These are phyloP conservation scores for Cladochytrium replicatum DNA, from an alignment of 192 early-diverging fungal genomes.

Conservation along the genomic window DNA sequence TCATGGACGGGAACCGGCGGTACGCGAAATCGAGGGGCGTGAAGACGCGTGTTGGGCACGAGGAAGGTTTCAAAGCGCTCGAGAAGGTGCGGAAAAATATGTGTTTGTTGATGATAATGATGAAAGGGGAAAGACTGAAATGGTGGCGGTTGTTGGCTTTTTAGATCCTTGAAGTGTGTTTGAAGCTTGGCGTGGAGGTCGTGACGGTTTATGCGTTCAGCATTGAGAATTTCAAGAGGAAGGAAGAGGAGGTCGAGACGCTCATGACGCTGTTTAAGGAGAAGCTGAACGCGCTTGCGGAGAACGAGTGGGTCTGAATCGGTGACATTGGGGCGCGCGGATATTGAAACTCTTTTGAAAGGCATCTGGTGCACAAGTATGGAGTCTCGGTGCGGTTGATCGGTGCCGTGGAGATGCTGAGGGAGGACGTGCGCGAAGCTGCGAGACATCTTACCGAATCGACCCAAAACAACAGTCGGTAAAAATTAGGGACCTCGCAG, in stretches of 20 bases:
- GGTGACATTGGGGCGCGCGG: background rate
- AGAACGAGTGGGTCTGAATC: slow-evolving; percentile 45
- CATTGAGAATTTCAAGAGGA: slow-evolving; percentile 93
- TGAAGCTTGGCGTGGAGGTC: slow-evolving; percentile 69
- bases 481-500: too few relatives aligned
- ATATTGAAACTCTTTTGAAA: slow-evolving; percentile 25
- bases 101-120: too few relatives aligned
- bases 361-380: slow-evolving; percentile 61
- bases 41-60: slow-evolving; percentile 58
- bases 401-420: slow-evolving; percentile 64
- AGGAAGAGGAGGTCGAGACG: slow-evolving; percentile 65
- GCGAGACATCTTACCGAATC: slow-evolving; percentile 48
- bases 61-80: slow-evolving; percentile 68
- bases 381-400: slow-evolving; percentile 69
- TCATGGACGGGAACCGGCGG: slow-evolving; percentile 97
- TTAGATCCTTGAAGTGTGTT: slow-evolving; percentile 78
- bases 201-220: slow-evolving; percentile 97
- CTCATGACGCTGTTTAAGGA: slow-evolving; percentile 72
- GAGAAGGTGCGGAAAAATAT: too few relatives aligned
- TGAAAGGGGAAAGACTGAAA: too few relatives aligned
- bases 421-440: slow-evolving; percentile 49
- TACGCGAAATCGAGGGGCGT: slow-evolving; percentile 60
- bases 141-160: too few relatives aligned
- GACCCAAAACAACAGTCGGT: slow-evolving; percentile 47
- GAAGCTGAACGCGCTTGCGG: slow-evolving; percentile 68